These are phyloP conservation scores for Metschnikowia lochheadii DNA, from an alignment of 805 yeast species.

Conservation along the genomic window DNA sequence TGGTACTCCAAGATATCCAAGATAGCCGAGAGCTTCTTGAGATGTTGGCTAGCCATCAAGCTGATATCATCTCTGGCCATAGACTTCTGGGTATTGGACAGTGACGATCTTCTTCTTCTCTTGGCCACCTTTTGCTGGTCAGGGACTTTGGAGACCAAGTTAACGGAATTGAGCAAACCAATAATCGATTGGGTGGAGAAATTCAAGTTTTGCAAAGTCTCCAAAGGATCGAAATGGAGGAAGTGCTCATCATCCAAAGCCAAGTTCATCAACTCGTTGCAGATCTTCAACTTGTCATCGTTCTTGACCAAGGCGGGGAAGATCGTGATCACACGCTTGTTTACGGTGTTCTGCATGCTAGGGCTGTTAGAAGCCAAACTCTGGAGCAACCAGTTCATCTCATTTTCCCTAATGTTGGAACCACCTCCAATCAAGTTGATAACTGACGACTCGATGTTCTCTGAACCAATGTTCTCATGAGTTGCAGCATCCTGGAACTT, in stretches of 20 bases:
- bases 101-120: slow-evolving; percentile 61
- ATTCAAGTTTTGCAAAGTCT: slow-evolving; percentile 49
- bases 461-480: slow-evolving; percentile 46
- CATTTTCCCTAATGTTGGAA: slow-evolving; percentile 23
- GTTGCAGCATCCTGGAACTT: slow-evolving; percentile 36
- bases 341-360: slow-evolving; percentile 40
- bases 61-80: slow-evolving; percentile 68
- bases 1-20: slow-evolving; percentile 70
- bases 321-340: slow-evolving; percentile 48
- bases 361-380: slow-evolving; percentile 35
- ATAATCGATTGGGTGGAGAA: slow-evolving; percentile 56
- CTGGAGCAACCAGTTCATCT: slow-evolving; percentile 56
- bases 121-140: slow-evolving; percentile 62
- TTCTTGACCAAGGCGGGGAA: slow-evolving; percentile 51
- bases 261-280: slow-evolving; percentile 46
- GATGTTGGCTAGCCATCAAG: slow-evolving; percentile 70
- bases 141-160: slow-evolving; percentile 46
- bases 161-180: slow-evolving; percentile 54
- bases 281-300: slow-evolving; percentile 55
- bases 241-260: slow-evolving; percentile 42
- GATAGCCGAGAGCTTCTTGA: slow-evolving; percentile 71
- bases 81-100: slow-evolving; percentile 72
- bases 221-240: slow-evolving; percentile 35
- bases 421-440: slow-evolving; percentile 53
- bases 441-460: slow-evolving; percentile 52